Percentiles rank a stretch among this genome's conserved stretches.
phyloP scores from a whole-genome alignment of 1,284 basidiomycete species.

The Pseudozyma thailandica region DNA sequence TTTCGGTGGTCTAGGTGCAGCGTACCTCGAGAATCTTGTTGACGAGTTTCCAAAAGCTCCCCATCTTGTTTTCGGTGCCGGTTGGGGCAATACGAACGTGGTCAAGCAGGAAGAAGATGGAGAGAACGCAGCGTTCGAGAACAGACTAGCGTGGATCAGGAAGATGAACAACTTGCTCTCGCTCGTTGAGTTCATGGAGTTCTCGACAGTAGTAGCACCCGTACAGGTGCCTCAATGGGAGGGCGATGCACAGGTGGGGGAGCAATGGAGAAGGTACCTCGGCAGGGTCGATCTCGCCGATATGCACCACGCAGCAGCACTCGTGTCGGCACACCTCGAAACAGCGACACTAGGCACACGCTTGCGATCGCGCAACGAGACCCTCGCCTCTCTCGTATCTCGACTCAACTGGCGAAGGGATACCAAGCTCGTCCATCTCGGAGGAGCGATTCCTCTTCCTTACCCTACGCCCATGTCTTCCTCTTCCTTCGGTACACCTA shows the following conservation, averaged over 20 bases:
- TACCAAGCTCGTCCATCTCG: constrained; percentile 59
- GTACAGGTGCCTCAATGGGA: constrained; percentile 26
- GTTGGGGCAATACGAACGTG: constrained; percentile 40
- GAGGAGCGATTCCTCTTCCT: constrained; percentile 58
- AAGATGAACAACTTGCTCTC: constrained; percentile 58
- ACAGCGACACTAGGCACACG: constrained; percentile 60
- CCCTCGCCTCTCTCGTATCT: constrained; percentile 41
- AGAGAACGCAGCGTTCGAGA: constrained; percentile 14
- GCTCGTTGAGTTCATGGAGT: constrained; percentile 40
- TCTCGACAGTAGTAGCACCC: constrained; percentile 45
- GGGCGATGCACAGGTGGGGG: constrained; percentile 15
- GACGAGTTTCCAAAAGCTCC: constrained; percentile 62
- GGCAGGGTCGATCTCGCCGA: constrained; percentile 31
- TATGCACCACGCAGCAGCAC: constrained; percentile 52
- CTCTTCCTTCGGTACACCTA: too few species aligned
- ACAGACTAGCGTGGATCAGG: constrained; percentile 32
- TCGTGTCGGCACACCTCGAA: constrained; percentile 59
- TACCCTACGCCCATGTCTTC: constrained; percentile 38
- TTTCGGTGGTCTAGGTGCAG: constrained; percentile 52
- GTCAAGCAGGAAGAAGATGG: constrained; percentile 11
- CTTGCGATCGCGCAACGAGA: constrained; percentile 40
- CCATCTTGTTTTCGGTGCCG: constrained; percentile 42
- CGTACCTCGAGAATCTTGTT: constrained; percentile 48
- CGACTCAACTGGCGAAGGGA: constrained; percentile 63
- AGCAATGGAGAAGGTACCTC: constrained; percentile 21